Evolutionary conservation across 1,284 basidiomycete species (phyloP).

Genomic region (Fomitiporia mediterranea): DNA sequence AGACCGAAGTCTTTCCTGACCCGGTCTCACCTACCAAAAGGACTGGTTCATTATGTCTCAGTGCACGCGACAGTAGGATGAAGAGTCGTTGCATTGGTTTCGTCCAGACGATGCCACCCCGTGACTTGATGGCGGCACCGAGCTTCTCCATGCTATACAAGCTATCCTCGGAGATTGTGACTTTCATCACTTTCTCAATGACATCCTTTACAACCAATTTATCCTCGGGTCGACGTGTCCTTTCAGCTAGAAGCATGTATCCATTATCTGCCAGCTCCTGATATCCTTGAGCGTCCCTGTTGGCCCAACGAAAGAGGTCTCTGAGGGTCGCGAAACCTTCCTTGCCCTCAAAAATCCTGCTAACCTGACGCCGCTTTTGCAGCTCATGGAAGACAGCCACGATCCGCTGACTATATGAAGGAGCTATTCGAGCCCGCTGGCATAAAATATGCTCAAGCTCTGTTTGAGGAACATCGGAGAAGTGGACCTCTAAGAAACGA

Average conservation of each 20-base stretch:
- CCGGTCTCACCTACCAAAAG: slow-evolving; percentile 98
- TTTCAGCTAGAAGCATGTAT: slow-evolving; percentile 96
- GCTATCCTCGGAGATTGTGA: slow-evolving; percentile 68
- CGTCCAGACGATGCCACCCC: slow-evolving; percentile 79
- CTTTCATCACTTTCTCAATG: slow-evolving; percentile 88
- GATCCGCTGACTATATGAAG: slow-evolving; percentile 88
- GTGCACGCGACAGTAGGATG: slow-evolving; percentile 75
- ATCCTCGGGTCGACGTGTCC: slow-evolving; percentile 82
- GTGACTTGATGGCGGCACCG: slow-evolving; percentile 21
- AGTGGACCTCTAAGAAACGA: slow-evolving; percentile 98
- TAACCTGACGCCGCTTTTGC: slow-evolving; percentile 86
- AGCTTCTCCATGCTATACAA: slow-evolving; percentile 61
- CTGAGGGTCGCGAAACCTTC: slow-evolving; percentile 95
- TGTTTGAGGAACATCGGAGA: slow-evolving; percentile 92
- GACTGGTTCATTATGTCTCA: slow-evolving; percentile 91
- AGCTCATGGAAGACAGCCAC: slow-evolving; percentile 92
- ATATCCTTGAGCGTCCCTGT: slow-evolving; percentile 82
- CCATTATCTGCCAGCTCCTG: slow-evolving; percentile 95
- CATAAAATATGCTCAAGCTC: slow-evolving; percentile 94
- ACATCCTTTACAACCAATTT: slow-evolving; percentile 88
- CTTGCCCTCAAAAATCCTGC: slow-evolving; percentile 96
- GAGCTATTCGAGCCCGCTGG: slow-evolving; percentile 85
- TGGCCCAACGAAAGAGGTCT: slow-evolving; percentile 97
- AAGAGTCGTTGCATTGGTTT: slow-evolving; percentile 90
- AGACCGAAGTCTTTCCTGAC: slow-evolving; percentile 96